Evolutionary conservation across 768 basidiomycete genomes (phyloP).

Genomic region (Clavulina sp.): DNA sequence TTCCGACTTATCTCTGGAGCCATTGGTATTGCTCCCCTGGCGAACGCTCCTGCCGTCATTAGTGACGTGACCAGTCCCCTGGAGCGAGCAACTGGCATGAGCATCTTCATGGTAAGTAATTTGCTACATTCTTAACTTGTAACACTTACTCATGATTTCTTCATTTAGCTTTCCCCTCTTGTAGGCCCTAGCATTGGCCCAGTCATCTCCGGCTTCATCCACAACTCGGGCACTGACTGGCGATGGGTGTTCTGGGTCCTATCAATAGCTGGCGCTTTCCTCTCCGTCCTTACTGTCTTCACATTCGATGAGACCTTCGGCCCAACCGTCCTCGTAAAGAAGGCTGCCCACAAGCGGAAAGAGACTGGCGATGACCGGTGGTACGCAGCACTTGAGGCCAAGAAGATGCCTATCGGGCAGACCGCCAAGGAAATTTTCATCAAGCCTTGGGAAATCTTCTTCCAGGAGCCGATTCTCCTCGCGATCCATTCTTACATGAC

Average conservation of each 20-base stretch:
- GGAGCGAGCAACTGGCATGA: constrained; percentile 12
- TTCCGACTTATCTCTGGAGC: constrained; percentile 15
- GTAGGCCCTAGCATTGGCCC: constrained; percentile 15
- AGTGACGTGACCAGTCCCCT: constrained; percentile 15
- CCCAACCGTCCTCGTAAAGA: not conserved
- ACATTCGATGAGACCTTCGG: constrained; percentile 13
- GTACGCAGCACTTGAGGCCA: constrained; percentile 7
- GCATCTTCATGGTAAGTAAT: constrained; percentile 9
- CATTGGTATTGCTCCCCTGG: constrained; percentile 13
- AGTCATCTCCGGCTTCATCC: constrained; percentile 12
- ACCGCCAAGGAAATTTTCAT: constrained; percentile 3
- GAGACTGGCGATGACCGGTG: constrained; percentile 8
- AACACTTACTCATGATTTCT: constrained; percentile 13
- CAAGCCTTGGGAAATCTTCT: constrained; percentile 9
- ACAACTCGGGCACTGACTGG: not conserved
- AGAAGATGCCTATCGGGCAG: not conserved
- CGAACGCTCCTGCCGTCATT: constrained; percentile 12
- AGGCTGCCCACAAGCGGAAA: constrained; percentile 6
- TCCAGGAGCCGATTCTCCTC: constrained; percentile 10
- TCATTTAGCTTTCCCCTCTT: constrained; percentile 10
- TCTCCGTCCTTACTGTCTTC: constrained; percentile 5
- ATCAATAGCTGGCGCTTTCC: constrained; percentile 12
- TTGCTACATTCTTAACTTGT: constrained; percentile 12
- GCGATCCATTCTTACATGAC: constrained; percentile 9
- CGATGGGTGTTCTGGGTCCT: constrained; percentile 16